A percentile compares a stretch with the other conserved stretches of the same genome.
phyloP scores from a whole-genome alignment of 306 rosid species.

The Begonia peltatifolia region DNA sequence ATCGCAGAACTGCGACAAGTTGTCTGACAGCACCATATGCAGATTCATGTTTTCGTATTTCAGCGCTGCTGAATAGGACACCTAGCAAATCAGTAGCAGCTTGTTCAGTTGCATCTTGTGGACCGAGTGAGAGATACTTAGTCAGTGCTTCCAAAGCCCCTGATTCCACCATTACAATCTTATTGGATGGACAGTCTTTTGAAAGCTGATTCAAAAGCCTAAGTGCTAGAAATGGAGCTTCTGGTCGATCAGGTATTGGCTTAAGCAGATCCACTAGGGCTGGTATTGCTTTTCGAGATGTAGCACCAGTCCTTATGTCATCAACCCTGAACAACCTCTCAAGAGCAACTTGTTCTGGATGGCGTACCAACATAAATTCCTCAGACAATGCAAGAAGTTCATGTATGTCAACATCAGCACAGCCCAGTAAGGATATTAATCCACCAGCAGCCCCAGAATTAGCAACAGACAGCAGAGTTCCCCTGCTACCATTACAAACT shows the following conservation, averaged over 20 bases:
- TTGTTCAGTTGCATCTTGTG: conserved; percentile 94
- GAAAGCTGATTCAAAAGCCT: conserved; percentile 76
- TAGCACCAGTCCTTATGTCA: conserved; percentile 89
- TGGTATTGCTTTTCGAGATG: conserved; percentile 96
- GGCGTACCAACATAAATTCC: conserved; percentile 70
- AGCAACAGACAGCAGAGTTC: conserved; percentile 90
- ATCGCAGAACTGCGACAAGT: conserved; percentile 94
- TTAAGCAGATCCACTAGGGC: conserved; percentile 95
- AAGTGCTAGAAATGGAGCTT: conserved; percentile 94
- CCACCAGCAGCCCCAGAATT: conserved; percentile 98
- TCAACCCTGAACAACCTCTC: conserved; percentile 96
- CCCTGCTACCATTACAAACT: conserved; percentile 97
- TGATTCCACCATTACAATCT: conserved; percentile 85
- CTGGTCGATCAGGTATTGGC: conserved; percentile 99
- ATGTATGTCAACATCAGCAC: conserved; percentile 79
- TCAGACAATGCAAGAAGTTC: conserved; percentile 87
- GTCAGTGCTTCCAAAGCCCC: conserved; percentile 94
- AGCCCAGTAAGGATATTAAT: conserved; percentile 86
- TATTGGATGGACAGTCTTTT: conserved; percentile 84
- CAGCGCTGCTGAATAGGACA: conserved; percentile 86
- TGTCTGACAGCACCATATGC: conserved; percentile 91
- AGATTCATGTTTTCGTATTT: conserved; percentile 82
- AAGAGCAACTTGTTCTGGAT: conserved; percentile 94
- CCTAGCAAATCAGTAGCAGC: conserved; percentile 96
- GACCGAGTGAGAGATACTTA: conserved; percentile 90